Conservation (phyloP, 495 filamentous ascomycete genomes). For the Penicillium parvum region DNA sequence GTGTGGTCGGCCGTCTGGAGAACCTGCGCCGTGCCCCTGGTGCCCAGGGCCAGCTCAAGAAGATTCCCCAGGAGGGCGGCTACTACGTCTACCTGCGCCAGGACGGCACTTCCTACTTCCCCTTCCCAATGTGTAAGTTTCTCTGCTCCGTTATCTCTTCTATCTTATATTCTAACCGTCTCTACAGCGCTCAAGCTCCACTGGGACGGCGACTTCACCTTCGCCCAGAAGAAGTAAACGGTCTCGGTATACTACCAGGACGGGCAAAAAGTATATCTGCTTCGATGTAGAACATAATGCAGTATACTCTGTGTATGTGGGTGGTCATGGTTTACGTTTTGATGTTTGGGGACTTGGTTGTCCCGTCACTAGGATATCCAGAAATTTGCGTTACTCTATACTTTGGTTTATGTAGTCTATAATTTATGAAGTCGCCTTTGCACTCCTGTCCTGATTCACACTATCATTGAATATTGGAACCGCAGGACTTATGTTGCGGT, state of each 20-base stretch:
- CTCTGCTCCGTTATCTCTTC: neutral
- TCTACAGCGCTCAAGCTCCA: conserved; percentile 28
- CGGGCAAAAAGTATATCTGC: neutral
- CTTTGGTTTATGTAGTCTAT: conserved; percentile 12
- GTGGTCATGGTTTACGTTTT: conserved; percentile 13
- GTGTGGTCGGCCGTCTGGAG: conserved; percentile 51
- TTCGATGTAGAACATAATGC: conserved; percentile 3
- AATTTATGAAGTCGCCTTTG: too few species aligned
- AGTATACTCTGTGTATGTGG: conserved; percentile 1
- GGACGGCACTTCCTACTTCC: conserved; percentile 65
- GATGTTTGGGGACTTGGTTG: conserved; percentile 6
- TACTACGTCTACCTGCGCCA: conserved; percentile 68
- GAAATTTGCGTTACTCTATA: conserved; percentile 12
- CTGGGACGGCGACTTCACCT: conserved; percentile 25
- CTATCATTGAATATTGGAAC: too few species aligned
- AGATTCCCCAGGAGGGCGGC: conserved; percentile 55
- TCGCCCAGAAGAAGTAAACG: conserved; percentile 15
- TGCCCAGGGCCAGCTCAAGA: conserved; percentile 68
- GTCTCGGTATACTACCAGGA: too few species aligned
- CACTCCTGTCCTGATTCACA: too few species aligned
- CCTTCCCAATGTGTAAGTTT: conserved; percentile 65
- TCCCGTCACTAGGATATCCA: conserved; percentile 20
- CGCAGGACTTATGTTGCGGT: too few species aligned
- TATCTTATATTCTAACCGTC: neutral
- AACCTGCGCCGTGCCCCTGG: conserved; percentile 66